Percentiles rank a stretch among this genome's conserved stretches.
phyloP scores from a whole-genome alignment of 164 flowering plant species.

The Nymphaea colorata region DNA sequence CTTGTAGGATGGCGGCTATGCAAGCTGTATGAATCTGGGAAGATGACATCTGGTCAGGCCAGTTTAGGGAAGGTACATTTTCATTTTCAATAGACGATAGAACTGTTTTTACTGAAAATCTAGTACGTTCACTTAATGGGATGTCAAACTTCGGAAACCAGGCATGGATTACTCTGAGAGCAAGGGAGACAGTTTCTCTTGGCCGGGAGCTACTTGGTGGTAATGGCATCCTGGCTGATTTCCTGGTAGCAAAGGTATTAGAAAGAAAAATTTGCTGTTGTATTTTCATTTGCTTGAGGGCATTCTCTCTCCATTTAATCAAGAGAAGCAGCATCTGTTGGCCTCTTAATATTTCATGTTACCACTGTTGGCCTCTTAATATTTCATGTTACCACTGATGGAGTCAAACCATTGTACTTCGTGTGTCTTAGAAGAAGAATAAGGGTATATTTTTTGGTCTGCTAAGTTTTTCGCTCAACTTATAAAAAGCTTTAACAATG shows the following conservation, averaged over 20 bases:
- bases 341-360: too few species aligned
- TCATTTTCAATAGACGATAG: background rate
- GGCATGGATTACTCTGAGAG: conserved; percentile 78
- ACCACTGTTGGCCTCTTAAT: too few species aligned
- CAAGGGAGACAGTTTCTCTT: conserved; percentile 78
- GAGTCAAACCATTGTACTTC: too few species aligned
- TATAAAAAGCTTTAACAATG: too few species aligned
- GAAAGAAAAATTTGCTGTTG: background rate
- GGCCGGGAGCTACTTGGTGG: conserved; percentile 96
- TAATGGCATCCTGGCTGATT: conserved; percentile 85
- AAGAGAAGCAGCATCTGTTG: background rate
- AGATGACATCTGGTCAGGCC: conserved; percentile 93
- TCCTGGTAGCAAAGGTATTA: conserved; percentile 83
- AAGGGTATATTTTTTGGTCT: too few species aligned
- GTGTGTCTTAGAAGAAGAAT: too few species aligned
- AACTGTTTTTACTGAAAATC: background rate
- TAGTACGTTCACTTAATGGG: background rate
- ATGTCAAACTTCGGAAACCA: conserved; percentile 8
- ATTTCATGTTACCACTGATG: too few species aligned
- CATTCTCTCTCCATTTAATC: background rate
- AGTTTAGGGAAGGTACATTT: conserved; percentile 80
- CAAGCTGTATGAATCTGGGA: conserved; percentile 75
- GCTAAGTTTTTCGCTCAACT: too few species aligned
- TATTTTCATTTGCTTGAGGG: background rate
- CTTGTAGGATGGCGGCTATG: conserved; percentile 97